Conservation (phyloP, 2,329 filamentous ascomycete species). For the Ilyonectria robusta region DNA sequence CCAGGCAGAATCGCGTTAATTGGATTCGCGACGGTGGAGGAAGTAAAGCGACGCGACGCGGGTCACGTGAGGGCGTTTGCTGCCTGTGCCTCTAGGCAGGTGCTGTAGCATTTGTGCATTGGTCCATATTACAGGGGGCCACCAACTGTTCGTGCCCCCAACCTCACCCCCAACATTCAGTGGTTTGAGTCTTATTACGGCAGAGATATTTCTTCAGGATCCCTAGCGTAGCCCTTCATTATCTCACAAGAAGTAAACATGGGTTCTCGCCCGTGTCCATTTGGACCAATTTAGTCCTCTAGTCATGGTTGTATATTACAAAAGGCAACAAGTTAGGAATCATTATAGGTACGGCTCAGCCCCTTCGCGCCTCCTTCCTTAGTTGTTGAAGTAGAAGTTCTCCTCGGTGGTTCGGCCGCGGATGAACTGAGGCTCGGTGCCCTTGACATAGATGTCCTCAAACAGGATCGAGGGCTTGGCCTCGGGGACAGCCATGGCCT, state of each 20-base stretch:
- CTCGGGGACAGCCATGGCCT: slow-evolving; percentile 88
- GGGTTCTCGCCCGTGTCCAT: slow-evolving; percentile 42
- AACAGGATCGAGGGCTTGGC: slow-evolving; percentile 86
- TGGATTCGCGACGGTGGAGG: slow-evolving; percentile 43
- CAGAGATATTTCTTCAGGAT: background rate
- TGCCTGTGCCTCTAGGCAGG: background rate
- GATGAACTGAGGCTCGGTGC: slow-evolving; percentile 47
- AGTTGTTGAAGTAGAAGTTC: slow-evolving; percentile 88
- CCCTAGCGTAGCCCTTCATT: slow-evolving; percentile 36
- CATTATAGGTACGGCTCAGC: slow-evolving; percentile 48
- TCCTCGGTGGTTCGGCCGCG: slow-evolving; percentile 77
- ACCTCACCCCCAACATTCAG: slow-evolving; percentile 5
- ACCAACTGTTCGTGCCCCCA: background rate
- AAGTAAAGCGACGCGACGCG: slow-evolving; percentile 42
- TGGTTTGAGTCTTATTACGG: background rate
- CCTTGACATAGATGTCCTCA: slow-evolving; percentile 66
- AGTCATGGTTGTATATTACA: slow-evolving; percentile 53
- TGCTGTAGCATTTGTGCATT: slow-evolving; percentile 6
- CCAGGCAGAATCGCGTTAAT: slow-evolving; percentile 60
- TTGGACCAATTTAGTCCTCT: slow-evolving; percentile 44
- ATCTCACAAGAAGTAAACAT: slow-evolving; percentile 40
- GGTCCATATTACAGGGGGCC: background rate
- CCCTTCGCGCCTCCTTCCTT: slow-evolving; percentile 38
- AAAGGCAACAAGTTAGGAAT: slow-evolving; percentile 48
- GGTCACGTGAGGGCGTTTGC: slow-evolving; percentile 44